Base-by-base conservation (phyloP, 768 basidiomycete species). In the Chalciporus chontae region DNA sequence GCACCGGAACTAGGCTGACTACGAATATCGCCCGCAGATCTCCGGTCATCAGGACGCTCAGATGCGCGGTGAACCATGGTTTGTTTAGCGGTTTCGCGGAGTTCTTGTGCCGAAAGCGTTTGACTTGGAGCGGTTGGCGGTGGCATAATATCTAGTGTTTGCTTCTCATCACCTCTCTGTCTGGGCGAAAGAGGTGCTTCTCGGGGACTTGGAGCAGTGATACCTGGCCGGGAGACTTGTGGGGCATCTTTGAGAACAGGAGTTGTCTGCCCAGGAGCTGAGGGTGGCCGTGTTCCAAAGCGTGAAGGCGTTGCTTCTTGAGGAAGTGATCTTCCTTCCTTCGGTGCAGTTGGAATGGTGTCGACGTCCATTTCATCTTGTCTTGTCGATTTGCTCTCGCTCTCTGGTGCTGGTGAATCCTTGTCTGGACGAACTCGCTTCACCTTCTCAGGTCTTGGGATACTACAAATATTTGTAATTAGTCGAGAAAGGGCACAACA, bases 401-500 rank as follows among this genome's bases (percentile, higher is more conserved):
- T 52, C n/a, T 72, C 68, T 8, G 65, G 65, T 3, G 56, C 63
- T 4, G 72, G 71, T 8, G 71, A 68, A 31, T 69, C 68, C 43
- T 61, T 66, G 27, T 75, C 73, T 17, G 61, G 61, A 32, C 72
- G 60, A 18, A 79, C 69, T 18, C 87, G 74, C 66, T 81, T 87
- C 50, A 90, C 84, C 29, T 87, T 85, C 62, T 89, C 86, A n/a
- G 87, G 87, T 41, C 86, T 73, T 19, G 86, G 87, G 40, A 90
- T 77, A 61, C 87, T 90, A 26, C 5, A 8, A 4, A 54, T 19
- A 39, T 51, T 48, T 11, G 48, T 31, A 31, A 54, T 60, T 39
- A 49, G 17, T 51, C 23, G 34, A 40, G 24, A 53, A 47, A 21
- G 42, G 13, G 36, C 8, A 41, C 18, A 8, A 48, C 24, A 26